phyloP scores from a whole-genome alignment of 2,329 filamentous ascomycete species.

The Neofusicoccum sp. region DNA sequence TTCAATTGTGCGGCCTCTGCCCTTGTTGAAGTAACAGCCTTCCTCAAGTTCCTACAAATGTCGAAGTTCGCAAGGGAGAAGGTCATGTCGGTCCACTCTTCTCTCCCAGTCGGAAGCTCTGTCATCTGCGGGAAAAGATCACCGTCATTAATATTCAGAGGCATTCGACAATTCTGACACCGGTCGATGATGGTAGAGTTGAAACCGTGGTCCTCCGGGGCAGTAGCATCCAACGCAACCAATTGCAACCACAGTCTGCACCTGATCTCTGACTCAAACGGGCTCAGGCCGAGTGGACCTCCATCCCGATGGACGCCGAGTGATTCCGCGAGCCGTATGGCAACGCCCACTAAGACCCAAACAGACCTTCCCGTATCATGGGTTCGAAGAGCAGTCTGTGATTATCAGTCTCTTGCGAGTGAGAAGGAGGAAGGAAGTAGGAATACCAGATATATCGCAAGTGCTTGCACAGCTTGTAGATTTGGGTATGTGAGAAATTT shows the following conservation, averaged over 20 bases:
- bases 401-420: not conserved
- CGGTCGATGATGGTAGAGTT: not conserved
- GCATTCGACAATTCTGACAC: constrained; percentile 26
- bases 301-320: constrained; percentile 3
- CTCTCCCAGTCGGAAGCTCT: constrained; percentile 22
- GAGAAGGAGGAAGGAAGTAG: too few relatives aligned
- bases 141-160: constrained; percentile 46
- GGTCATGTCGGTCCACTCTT: constrained; percentile 40
- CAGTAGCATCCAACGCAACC: not conserved
- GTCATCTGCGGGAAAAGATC: constrained; percentile 42
- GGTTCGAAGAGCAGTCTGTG: not conserved
- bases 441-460: constrained; percentile 6
- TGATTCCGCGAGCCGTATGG: not conserved
- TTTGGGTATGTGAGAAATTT: not conserved
- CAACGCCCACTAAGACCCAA: not conserved
- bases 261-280: not conserved
- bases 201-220: not conserved
- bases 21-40: not conserved
- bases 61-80: constrained; percentile 23
- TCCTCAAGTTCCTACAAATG: not conserved
- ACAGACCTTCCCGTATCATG: not conserved
- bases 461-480: not conserved
- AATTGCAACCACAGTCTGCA: constrained; percentile 6
- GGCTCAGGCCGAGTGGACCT: not conserved
- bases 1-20: not conserved